Percentiles rank a stretch among this genome's conserved stretches.
These are phyloP conservation scores for Paramyrothecium sp. DNA, from an alignment of 2,329 filamentous ascomycete species.

Conservation along the genomic window DNA sequence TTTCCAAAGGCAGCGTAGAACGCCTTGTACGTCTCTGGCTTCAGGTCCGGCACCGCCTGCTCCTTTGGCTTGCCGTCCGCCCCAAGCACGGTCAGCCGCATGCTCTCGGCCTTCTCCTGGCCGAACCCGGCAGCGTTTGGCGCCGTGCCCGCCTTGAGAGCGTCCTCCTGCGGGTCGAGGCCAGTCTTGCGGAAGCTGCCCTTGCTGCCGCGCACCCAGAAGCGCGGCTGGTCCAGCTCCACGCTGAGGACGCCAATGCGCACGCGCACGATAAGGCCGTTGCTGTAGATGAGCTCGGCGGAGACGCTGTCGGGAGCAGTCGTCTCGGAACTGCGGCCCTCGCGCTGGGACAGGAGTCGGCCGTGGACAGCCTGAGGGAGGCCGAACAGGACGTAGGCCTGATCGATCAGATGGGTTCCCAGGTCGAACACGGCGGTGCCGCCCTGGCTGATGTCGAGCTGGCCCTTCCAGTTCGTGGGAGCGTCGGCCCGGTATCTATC, in stretches of 20 bases:
- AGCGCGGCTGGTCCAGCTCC: slow-evolving; percentile 68
- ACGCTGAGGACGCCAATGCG: slow-evolving; percentile 69
- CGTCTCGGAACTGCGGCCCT: slow-evolving; percentile 36
- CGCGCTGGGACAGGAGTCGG: slow-evolving; percentile 65
- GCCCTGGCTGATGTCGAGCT: slow-evolving; percentile 56
- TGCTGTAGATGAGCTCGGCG: slow-evolving; percentile 64
- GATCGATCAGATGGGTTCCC: slow-evolving; percentile 74
- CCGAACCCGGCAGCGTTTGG: slow-evolving; percentile 65
- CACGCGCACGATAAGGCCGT: slow-evolving; percentile 64
- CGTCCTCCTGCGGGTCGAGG: slow-evolving; percentile 74
- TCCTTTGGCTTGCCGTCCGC: slow-evolving; percentile 49
- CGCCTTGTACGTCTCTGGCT: slow-evolving; percentile 65
- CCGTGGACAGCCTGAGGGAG: slow-evolving; percentile 65
- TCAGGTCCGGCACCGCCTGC: slow-evolving; percentile 53
- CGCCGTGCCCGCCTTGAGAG: slow-evolving; percentile 63
- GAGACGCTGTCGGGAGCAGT: slow-evolving; percentile 59
- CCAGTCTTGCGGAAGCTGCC: slow-evolving; percentile 72
- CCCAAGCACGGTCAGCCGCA: slow-evolving; percentile 56
- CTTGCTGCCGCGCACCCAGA: slow-evolving; percentile 73
- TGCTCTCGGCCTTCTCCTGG: slow-evolving; percentile 58
- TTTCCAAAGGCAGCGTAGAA: slow-evolving; percentile 60
- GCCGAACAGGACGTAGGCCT: slow-evolving; percentile 70
- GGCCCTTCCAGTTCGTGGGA: slow-evolving; percentile 66
- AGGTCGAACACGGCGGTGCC: slow-evolving; percentile 72
- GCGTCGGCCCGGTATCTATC: slow-evolving; percentile 67